These are phyloP conservation scores for Pogostemon cablin DNA, from an alignment of 257 asterid genomes.

Conservation along the genomic window DNA sequence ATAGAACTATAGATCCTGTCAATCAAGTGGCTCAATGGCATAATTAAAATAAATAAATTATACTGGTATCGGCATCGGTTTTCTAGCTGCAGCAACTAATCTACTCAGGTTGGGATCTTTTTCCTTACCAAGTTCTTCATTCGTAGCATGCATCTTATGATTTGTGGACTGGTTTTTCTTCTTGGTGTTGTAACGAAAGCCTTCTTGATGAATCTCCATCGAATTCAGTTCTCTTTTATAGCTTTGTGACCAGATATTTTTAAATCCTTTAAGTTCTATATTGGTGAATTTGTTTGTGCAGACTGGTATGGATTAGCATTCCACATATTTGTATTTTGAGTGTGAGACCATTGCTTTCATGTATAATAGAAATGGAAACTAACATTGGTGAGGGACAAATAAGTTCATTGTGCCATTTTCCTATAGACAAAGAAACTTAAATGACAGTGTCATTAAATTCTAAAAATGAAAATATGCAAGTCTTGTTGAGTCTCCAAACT, in stretches of 20 bases:
- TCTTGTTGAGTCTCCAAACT: neutral
- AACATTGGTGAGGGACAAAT: conserved; percentile 7
- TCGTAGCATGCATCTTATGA: neutral
- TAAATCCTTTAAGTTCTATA: neutral
- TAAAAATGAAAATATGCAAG: too few relatives aligned
- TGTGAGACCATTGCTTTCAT: neutral
- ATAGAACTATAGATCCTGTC: neutral
- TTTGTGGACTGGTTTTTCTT: neutral
- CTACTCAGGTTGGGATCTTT: neutral
- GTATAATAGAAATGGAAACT: neutral
- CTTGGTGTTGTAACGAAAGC: neutral
- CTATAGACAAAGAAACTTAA: neutral
- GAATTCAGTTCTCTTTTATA: neutral
- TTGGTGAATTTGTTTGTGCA: neutral
- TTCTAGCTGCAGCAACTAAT: neutral
- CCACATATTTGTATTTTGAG: neutral
- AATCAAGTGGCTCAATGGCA: neutral
- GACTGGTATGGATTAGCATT: conserved; percentile 1
- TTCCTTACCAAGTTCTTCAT: neutral
- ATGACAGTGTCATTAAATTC: too few relatives aligned
- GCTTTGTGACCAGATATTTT: neutral
- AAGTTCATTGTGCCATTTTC: neutral
- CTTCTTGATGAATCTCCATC: neutral
- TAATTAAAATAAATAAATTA: neutral
- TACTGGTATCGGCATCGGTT: neutral